Base-by-base conservation (phyloP, 768 basidiomycete genomes). In the Ramaria sp. region DNA sequence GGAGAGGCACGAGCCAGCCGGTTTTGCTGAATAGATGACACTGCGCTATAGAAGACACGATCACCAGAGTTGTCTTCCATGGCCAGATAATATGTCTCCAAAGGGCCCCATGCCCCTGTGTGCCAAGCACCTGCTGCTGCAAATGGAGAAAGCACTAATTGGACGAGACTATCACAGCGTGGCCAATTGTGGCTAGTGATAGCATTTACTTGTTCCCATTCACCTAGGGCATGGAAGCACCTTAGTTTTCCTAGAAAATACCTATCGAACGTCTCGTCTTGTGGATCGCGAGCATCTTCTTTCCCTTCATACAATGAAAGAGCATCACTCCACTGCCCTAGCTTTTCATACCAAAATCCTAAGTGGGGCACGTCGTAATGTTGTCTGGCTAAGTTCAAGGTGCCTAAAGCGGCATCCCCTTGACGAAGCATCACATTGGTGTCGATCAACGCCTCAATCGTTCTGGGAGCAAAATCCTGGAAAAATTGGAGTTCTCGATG, bases 401-500 rank as follows among this genome's bases (percentile, higher is more conserved):
- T 75, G 8, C 75, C 75, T 66, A 72, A 72, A 3, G 75, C 75
- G 9, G 74, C 73, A 58, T 77, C 75, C 13, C 66, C 67, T 51
- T 75, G 75, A 57, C 75, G 74, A 5, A 77, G 66, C 60, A 72
- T 73, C 50, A 72, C 73, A 64, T 77, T 77, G 64, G 75, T 72
- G 50, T 70, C 69, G 64, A 77, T 76, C 27, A 77, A 66, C 48
- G 73, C 70, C 48, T 76, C 73, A 55, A 77, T 68, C 9, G 73
- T 72, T 38, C 64, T 61, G 0, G 69, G 42, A 24, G 63, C 5
- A 66, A 66, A 16, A 69, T 68, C 49, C 71, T 71, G 44, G 50
- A 74, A 71, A 59, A 72, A 75, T 56, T 77, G 74, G 50, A 72
- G 68, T 62, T 77, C 75, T 61, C 74, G 75, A 66, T 75, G 75